These are phyloP conservation scores for Limtongia smithiae DNA, from an alignment of 805 yeast species.

Conservation along the genomic window DNA sequence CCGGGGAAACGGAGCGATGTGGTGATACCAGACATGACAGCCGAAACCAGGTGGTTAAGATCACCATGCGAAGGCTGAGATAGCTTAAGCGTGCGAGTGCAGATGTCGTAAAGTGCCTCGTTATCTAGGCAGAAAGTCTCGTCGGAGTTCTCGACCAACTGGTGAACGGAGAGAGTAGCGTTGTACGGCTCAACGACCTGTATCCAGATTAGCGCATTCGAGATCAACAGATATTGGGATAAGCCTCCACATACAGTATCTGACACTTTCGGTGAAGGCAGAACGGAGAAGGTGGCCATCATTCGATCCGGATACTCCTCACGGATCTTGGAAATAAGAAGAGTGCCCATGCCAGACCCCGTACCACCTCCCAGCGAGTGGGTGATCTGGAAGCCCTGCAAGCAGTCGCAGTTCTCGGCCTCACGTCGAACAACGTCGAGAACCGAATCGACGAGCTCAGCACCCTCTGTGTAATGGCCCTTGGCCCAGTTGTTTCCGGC, in stretches of 20 bases:
- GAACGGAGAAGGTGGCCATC: conserved; percentile 96
- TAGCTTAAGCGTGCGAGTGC: conserved; percentile 78
- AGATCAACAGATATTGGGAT: no score
- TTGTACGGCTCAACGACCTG: conserved; percentile 83
- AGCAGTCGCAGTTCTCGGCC: conserved; percentile 89
- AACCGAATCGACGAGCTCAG: conserved; percentile 88
- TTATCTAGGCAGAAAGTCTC: conserved; percentile 95
- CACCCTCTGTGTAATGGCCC: conserved; percentile 96
- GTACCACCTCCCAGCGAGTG: conserved; percentile 91
- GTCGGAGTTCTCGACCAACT: conserved; percentile 85
- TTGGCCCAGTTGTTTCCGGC: conserved; percentile 98
- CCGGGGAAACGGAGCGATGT: conserved; percentile 95
- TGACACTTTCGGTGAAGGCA: conserved; percentile 87
- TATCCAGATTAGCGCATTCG: not conserved
- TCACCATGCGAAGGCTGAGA: conserved; percentile 75
- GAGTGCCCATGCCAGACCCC: conserved; percentile 95
- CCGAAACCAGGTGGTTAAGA: conserved; percentile 77
- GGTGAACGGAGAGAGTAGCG: conserved; percentile 88
- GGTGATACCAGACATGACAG: conserved; percentile 95
- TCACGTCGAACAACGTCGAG: conserved; percentile 90
- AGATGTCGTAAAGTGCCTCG: conserved; percentile 88
- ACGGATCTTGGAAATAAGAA: conserved; percentile 77
- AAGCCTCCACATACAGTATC: conserved; percentile 72
- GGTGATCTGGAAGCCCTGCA: conserved; percentile 92
- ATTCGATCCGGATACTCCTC: conserved; percentile 95